phyloP scores from a whole-genome alignment of 345 rosid genomes.

The Salix exigua region DNA sequence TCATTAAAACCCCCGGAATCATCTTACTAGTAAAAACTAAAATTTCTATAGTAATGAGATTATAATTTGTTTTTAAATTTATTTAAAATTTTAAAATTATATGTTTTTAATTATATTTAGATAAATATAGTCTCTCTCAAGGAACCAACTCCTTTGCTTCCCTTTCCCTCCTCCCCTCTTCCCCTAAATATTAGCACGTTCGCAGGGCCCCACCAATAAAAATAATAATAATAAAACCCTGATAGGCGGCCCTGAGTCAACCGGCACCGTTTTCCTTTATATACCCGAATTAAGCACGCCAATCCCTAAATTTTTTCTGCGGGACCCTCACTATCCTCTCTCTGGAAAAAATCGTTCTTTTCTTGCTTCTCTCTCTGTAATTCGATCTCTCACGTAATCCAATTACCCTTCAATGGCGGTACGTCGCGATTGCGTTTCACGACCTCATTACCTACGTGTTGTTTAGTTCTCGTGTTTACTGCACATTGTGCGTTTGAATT shows the following conservation, averaged over 20 bases:
- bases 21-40: too few species aligned
- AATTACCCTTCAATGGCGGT: conserved; percentile 43
- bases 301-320: conserved; percentile 9
- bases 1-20: too few species aligned
- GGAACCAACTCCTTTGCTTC: background rate
- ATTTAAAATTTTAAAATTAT: too few species aligned
- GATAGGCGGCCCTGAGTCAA: conserved; percentile 25
- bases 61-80: too few species aligned
- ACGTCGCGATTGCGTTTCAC: conserved; percentile 15
- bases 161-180: background rate
- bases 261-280: conserved; percentile 2
- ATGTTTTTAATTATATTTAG: too few species aligned
- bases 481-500: background rate
- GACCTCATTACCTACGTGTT: background rate
- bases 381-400: conserved; percentile 18
- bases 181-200: background rate
- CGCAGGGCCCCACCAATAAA: background rate
- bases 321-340: conserved; percentile 27
- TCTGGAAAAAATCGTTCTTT: background rate
- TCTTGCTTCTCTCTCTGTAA: conserved; percentile 4
- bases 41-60: too few species aligned
- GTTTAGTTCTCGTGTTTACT: background rate
- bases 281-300: background rate
- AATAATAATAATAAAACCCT: background rate
- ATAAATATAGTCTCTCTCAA: background rate